A percentile compares a stretch with the other conserved stretches of the same genome.
phyloP scores from a whole-genome alignment of 2,329 filamentous ascomycete species.

The Stachybotrys chartarum region DNA sequence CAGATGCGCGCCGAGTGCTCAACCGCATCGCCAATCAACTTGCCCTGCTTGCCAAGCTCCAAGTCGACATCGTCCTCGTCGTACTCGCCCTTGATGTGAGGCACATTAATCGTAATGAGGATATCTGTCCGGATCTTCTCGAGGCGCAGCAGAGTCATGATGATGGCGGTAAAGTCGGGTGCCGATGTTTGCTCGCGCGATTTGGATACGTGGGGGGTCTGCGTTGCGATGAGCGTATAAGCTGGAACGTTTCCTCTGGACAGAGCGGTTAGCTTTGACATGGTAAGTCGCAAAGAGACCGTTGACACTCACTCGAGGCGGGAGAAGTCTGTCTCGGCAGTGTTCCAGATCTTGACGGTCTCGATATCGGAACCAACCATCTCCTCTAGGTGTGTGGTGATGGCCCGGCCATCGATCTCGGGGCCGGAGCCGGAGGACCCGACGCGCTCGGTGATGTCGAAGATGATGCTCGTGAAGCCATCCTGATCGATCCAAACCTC shows the following conservation, averaged over 20 bases:
- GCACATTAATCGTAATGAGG: slow-evolving; percentile 81
- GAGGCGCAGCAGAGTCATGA: slow-evolving; percentile 71
- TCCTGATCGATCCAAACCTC: slow-evolving; percentile 83
- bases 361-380: slow-evolving; percentile 59
- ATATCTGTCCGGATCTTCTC: slow-evolving; percentile 72
- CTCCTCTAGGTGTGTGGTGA: slow-evolving; percentile 63
- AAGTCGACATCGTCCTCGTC: slow-evolving; percentile 65
- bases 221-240: slow-evolving; percentile 64
- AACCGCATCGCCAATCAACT: slow-evolving; percentile 60
- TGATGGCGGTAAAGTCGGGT: slow-evolving; percentile 64
- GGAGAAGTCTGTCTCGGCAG: slow-evolving; percentile 52
- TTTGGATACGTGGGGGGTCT: slow-evolving; percentile 35
- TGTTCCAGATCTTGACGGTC: slow-evolving; percentile 59
- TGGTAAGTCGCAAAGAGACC: not conserved
- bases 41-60: slow-evolving; percentile 56
- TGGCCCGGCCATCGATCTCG: slow-evolving; percentile 61
- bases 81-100: slow-evolving; percentile 70
- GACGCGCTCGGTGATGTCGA: slow-evolving; percentile 85
- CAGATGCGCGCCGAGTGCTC: slow-evolving; percentile 63
- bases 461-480: slow-evolving; percentile 79
- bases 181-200: slow-evolving; percentile 27
- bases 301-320: slow-evolving; percentile 41
- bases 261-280: slow-evolving; percentile 5
- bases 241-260: slow-evolving; percentile 42
- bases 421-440: slow-evolving; percentile 43